Conservation (phyloP, 1,284 basidiomycete species). For the Fistulina hepatica region DNA sequence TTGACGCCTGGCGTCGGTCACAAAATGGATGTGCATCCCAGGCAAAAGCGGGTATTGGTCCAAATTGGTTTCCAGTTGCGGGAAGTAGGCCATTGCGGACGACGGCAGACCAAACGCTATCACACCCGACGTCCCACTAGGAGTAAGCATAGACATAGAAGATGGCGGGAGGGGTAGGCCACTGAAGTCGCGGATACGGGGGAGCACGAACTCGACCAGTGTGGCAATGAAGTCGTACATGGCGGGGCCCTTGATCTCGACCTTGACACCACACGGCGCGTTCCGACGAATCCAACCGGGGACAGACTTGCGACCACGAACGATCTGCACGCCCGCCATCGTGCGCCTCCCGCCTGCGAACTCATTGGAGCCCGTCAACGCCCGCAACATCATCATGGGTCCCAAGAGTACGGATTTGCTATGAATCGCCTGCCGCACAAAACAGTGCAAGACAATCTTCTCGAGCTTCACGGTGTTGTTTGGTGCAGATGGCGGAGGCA, state of each 20-base stretch:
- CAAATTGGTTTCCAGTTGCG: conserved; percentile 86
- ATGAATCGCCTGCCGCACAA: conserved; percentile 69
- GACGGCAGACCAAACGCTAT: conserved; percentile 83
- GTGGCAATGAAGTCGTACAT: conserved; percentile 93
- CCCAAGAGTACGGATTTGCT: conserved; percentile 75
- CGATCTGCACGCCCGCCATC: conserved; percentile 71
- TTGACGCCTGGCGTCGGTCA: conserved; percentile 74
- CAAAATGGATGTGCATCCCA: conserved; percentile 88
- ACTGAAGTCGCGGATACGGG: conserved; percentile 82
- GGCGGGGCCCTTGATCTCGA: conserved; percentile 78
- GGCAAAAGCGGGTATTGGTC: conserved; percentile 77
- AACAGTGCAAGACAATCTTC: conserved; percentile 75
- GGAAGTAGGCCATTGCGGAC: conserved; percentile 84
- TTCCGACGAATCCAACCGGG: conserved; percentile 83
- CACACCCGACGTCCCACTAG: conserved; percentile 76
- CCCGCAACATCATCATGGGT: conserved; percentile 79
- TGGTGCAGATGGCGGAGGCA: conserved; percentile 49
- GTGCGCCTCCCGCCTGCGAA: conserved; percentile 59
- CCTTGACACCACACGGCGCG: conserved; percentile 80
- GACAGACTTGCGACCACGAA: conserved; percentile 69
- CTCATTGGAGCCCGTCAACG: conserved; percentile 77
- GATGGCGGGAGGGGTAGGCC: conserved; percentile 69
- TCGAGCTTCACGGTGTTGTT: conserved; percentile 71
- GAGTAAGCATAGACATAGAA: conserved; percentile 49
- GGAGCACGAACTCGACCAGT: conserved; percentile 90